phyloP scores from a whole-genome alignment of 2,329 filamentous ascomycete species.

The Pseudocercospora crystallina region DNA sequence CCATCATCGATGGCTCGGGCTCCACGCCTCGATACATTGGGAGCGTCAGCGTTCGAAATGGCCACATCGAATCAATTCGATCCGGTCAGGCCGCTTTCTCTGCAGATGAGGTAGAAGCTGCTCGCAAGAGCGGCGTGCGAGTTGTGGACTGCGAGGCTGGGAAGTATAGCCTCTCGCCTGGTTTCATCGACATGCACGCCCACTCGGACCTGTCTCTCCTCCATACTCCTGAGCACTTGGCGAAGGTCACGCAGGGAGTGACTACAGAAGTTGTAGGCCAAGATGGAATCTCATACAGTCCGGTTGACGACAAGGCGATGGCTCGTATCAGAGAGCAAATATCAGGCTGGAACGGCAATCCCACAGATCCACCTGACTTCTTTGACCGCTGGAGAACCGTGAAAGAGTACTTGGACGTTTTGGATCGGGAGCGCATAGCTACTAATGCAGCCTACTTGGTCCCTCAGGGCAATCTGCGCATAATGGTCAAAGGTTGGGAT shows the following conservation, averaged over 20 bases:
- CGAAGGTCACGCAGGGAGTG: constrained; percentile 32
- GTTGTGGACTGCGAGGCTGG: constrained; percentile 30
- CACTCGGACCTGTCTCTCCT: constrained; percentile 32
- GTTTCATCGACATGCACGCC: constrained; percentile 36
- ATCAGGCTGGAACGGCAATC: constrained; percentile 32
- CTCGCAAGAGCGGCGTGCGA: background rate
- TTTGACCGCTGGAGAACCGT: constrained; percentile 31
- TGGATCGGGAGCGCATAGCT: constrained; percentile 26
- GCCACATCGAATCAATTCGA: constrained; percentile 21
- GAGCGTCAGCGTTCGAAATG: constrained; percentile 22
- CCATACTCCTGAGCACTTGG: constrained; percentile 28
- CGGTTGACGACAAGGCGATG: constrained; percentile 26
- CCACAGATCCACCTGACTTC: constrained; percentile 24
- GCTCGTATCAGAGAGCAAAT: constrained; percentile 30
- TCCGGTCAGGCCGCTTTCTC: background rate
- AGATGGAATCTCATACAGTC: constrained; percentile 32
- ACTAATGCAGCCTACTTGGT: constrained; percentile 32
- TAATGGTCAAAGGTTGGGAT: constrained; percentile 30
- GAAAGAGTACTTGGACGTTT: constrained; percentile 26
- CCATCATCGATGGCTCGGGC: constrained; percentile 30
- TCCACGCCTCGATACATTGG: constrained; percentile 21
- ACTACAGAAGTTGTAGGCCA: constrained; percentile 33
- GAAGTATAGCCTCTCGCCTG: constrained; percentile 28
- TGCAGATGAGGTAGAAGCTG: background rate
- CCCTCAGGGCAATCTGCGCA: constrained; percentile 32